Conservation (phyloP, 768 basidiomycete species). For the Kwoniella sp. region DNA sequence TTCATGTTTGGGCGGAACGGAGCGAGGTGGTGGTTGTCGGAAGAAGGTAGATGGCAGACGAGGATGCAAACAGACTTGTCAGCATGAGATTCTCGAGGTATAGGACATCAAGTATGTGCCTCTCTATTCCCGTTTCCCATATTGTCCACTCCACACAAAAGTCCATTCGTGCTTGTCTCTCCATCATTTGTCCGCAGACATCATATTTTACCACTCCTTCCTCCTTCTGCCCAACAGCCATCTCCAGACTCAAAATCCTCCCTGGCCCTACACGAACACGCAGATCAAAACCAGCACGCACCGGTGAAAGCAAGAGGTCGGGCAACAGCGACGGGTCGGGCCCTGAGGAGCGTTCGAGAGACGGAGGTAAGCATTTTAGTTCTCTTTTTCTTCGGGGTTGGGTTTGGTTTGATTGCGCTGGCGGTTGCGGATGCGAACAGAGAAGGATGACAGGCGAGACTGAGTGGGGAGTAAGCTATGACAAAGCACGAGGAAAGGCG, state of each 20-base stretch:
- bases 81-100: no score
- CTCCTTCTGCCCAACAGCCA: no score
- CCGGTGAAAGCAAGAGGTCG: constrained; percentile 32
- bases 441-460: not conserved
- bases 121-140: not conserved
- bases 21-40: not conserved
- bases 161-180: no score
- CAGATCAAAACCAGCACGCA: constrained; percentile 11
- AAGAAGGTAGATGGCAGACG: not conserved
- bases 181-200: no score
- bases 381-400: constrained; percentile 3
- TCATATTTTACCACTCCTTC: no score
- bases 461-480: constrained; percentile 23
- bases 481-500: not conserved
- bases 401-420: no score
- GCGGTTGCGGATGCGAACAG: no score
- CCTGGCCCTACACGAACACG: not conserved
- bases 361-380: constrained; percentile 34
- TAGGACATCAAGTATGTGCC: not conserved
- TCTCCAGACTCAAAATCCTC: not conserved
- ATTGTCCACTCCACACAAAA: not conserved
- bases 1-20: not conserved
- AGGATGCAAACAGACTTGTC: no score
- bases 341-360: constrained; percentile 35
- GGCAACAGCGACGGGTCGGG: constrained; percentile 24